Evolutionary conservation across 768 basidiomycete genomes (phyloP).

Genomic region (Austroboletus festivus): DNA sequence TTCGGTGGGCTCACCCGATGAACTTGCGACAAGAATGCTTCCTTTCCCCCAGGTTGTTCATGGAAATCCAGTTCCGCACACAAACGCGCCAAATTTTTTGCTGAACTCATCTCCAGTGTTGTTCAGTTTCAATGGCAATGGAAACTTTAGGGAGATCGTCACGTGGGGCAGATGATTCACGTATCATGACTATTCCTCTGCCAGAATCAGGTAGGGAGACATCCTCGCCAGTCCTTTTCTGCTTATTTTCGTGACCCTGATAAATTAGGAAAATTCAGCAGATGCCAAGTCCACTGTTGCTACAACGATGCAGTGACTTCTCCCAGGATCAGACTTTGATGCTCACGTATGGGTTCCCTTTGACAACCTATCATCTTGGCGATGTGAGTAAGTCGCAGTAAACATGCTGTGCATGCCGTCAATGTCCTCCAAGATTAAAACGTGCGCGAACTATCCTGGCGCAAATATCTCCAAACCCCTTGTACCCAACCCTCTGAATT

Average conservation of each 20-base stretch:
- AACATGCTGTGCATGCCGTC: conserved; percentile 1
- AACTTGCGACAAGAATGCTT: too few species aligned
- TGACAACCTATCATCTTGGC: background rate
- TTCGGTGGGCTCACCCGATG: too few species aligned
- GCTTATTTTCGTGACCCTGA: background rate
- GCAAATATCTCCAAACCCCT: background rate
- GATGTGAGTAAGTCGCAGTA: background rate
- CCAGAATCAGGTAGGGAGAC: too few species aligned
- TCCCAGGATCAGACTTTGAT: conserved; percentile 1
- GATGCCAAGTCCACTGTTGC: background rate
- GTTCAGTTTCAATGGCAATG: too few species aligned
- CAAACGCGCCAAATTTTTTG: too few species aligned
- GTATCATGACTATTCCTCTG: too few species aligned
- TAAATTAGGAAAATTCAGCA: background rate
- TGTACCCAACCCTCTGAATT: background rate
- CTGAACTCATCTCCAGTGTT: too few species aligned
- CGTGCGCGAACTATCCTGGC: background rate
- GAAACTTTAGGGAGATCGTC: too few species aligned
- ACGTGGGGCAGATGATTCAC: too few species aligned
- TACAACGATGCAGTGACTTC: background rate
- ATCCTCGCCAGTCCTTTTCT: too few species aligned
- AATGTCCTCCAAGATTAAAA: background rate
- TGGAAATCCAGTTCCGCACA: too few species aligned
- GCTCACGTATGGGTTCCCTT: background rate
- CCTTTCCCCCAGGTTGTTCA: too few species aligned